These are phyloP conservation scores for Fusarium goolgardi DNA, from an alignment of 2,329 filamentous ascomycete genomes.

Conservation along the genomic window DNA sequence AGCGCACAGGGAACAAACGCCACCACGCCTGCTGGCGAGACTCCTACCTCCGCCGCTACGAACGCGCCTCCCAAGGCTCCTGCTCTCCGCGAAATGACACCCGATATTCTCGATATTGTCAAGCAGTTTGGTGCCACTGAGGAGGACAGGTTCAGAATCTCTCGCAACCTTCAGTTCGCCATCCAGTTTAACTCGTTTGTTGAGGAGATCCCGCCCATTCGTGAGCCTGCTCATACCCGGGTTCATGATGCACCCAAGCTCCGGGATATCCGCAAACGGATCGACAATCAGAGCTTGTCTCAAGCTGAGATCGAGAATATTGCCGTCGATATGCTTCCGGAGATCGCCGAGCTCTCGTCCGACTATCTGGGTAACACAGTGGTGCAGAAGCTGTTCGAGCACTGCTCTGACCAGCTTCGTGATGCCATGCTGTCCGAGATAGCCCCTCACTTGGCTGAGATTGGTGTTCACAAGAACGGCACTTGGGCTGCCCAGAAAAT, in stretches of 20 bases:
- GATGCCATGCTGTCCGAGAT: constrained; percentile 92
- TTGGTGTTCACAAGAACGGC: constrained; percentile 98
- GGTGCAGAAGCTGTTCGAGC: constrained; percentile 98
- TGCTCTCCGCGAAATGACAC: constrained; percentile 79
- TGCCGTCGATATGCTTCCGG: constrained; percentile 92
- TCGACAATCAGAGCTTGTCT: constrained; percentile 92
- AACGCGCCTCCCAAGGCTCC: constrained; percentile 73
- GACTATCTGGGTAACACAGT: constrained; percentile 99
- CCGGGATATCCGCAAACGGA: constrained; percentile 94
- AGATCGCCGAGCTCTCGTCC: constrained; percentile 93
- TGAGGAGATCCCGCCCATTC: constrained; percentile 88
- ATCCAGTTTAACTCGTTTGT: constrained; percentile 78
- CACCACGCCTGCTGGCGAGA: constrained; percentile 52
- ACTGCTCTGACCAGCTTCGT: constrained; percentile 89
- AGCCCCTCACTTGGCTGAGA: constrained; percentile 91
- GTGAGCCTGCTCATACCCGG: constrained; percentile 87
- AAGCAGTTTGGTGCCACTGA: constrained; percentile 86
- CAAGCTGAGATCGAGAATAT: constrained; percentile 91
- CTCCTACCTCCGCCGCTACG: constrained; percentile 44
- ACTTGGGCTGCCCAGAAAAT: constrained; percentile 99
- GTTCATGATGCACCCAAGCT: constrained; percentile 94
- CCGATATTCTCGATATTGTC: constrained; percentile 87
- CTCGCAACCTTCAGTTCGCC: constrained; percentile 77
- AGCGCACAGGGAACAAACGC: constrained; percentile 48
- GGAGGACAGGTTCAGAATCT: constrained; percentile 80